Base-by-base conservation (phyloP, 805 yeast species). In the Lipomyces kockii region DNA sequence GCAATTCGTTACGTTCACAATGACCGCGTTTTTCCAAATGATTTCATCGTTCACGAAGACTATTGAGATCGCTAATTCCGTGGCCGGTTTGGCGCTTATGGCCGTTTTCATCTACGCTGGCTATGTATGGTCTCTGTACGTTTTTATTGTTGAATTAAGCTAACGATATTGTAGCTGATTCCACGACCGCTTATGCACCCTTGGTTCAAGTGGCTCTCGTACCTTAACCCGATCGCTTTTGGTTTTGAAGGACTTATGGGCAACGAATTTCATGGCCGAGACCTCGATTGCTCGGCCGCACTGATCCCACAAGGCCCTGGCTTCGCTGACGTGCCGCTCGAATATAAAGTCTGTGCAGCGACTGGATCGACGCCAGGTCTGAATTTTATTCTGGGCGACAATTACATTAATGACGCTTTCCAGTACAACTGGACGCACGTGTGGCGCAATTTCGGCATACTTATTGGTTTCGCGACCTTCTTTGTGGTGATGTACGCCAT, bases 371-470 rank as follows among this genome's bases (percentile, higher is more conserved):
- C 74, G 2, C 80, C 88, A 0, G 92, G 92, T 63, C 2, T 4
- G 27, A 65, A 74, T 14, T 71, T 70, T 60, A 90, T 91, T 58
- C 73, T 77, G 39, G 97, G 97, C 72, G 85, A 87, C 70, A 78
- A 76, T 46, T 91, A 89, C 74, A 71, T 91, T 64, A 68, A 69
- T 4, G 73, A 73, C 2, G 76, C 86, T 8, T 91, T 77, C 77
- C 75, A 77, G 54, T 91, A 88, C 80, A 75, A 75, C 25, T 86
- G 83, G 73, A 70, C 77, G 29, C 91, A 91, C 77, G 83, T 84
- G 60, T 91, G 97, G 97, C 86, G 97, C 80, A 89, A 91, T 76
- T 82, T 89, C 65, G 97, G 92, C 74, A 85, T 89, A 67, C 67
- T 85, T 67, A 75, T 87, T 74, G 91, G 84, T 2, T 88, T 82